These are phyloP conservation scores for Fusarium sterilihyphosum DNA, from an alignment of 2,329 filamentous ascomycete species.

Conservation along the genomic window DNA sequence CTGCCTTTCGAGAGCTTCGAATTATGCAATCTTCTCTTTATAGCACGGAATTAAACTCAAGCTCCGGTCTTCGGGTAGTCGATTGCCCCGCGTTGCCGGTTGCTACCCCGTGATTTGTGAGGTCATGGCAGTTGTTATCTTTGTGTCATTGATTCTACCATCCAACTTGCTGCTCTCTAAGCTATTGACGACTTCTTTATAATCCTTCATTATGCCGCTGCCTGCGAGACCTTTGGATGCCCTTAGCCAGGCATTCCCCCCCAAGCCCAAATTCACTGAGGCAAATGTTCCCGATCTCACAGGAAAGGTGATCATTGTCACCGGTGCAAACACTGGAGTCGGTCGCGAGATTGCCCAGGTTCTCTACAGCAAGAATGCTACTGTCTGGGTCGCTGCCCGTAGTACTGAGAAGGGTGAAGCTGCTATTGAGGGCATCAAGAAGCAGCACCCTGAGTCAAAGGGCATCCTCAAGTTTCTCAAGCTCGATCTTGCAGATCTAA, in stretches of 20 bases:
- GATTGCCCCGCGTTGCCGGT: conserved; percentile 29
- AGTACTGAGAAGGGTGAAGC: conserved; percentile 54
- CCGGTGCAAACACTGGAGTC: conserved; percentile 54
- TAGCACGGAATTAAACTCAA: neutral
- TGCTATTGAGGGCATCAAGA: conserved; percentile 57
- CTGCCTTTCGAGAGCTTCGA: neutral
- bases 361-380: conserved; percentile 63
- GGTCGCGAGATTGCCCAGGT: conserved; percentile 63
- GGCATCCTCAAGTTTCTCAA: conserved; percentile 55
- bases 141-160: neutral
- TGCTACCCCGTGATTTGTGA: conserved; percentile 7
- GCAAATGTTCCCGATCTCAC: conserved; percentile 71
- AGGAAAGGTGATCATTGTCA: conserved; percentile 66
- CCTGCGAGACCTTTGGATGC: conserved; percentile 21
- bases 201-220: neutral
- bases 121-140: neutral
- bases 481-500: conserved; percentile 57
- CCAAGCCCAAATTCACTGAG: conserved; percentile 40
- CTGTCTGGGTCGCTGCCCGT: conserved; percentile 65
- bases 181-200: neutral
- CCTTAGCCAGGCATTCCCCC: conserved; percentile 37
- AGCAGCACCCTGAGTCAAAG: conserved; percentile 47
- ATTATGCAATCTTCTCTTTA: neutral
- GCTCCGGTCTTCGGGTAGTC: conserved; percentile 6
- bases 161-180: neutral